Base-by-base conservation (phyloP, 495 filamentous ascomycete genomes). In the Choiromyces venosus region DNA sequence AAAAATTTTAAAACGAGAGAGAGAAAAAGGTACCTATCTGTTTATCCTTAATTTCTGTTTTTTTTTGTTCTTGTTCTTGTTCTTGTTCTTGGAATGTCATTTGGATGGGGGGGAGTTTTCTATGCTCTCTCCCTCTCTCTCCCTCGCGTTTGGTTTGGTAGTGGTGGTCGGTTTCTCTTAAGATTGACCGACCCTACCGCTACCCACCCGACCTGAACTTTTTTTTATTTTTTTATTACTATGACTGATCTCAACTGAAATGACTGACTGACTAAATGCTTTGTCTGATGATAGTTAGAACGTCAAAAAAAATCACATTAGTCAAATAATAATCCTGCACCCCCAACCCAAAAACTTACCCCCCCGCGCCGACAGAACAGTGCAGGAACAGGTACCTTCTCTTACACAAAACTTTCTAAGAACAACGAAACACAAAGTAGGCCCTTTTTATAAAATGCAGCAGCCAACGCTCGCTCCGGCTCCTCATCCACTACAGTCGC, bases 381-480 rank as follows among this genome's bases (percentile, higher is more conserved):
- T 10, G 29, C 52, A 4, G 52, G 52, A 61, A 61, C 52, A 29
- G 25, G 52, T 25, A 29, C 25, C 25, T 29, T 61, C 52, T 29
- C 52, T 29, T 61, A 61, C 52, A 9, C n/a, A 61, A 25, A 61
- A 10, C 52, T 29, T 29, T 61, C n/a, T n/a, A 21, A n/a, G n/a
- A 61, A 61, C 52, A 61, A 29, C 52, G 52, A 61, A 61, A 61
- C 7, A 21, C 52, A 61, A 61, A 61, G 52, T 61, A 61, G 5
- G 52, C 52, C 52, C 9, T 61, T 61, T 61, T 61, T 61, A 61
- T 61, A 61, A 56, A 67, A 80, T 80, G 78, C 78, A 80, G 72
- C 79, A 81, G 72, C 78, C 79, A 70, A 81, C 78, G 61, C 79
- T 81, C 65, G 79, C 79, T 36, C 79, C 79, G 71, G 79, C 79